Percentiles rank a stretch among this genome's conserved stretches.
Conservation (phyloP, 2,329 filamentous ascomycete species). For the Aspergillus nomiae region DNA sequence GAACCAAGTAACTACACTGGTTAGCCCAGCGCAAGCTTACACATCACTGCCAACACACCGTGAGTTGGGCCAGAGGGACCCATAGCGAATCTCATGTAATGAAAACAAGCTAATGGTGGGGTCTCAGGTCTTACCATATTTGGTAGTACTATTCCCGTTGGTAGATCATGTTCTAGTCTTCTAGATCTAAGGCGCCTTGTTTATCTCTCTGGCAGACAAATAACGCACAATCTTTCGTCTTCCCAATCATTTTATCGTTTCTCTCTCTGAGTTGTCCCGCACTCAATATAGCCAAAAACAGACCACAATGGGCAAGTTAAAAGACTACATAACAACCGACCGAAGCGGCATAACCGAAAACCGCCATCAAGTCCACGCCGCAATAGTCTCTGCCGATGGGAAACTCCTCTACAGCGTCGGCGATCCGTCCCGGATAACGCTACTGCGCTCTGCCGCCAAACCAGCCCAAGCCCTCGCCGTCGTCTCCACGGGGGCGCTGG, state of each 20-base stretch:
- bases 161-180: too few species aligned
- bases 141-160: too few species aligned
- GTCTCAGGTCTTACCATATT: too few species aligned
- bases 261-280: too few species aligned
- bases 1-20: too few species aligned
- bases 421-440: slow-evolving; percentile 45
- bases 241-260: too few species aligned
- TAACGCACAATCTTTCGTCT: too few species aligned
- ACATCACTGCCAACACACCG: neutral
- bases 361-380: slow-evolving; percentile 47
- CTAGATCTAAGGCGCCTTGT: too few species aligned
- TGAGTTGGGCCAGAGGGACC: too few species aligned
- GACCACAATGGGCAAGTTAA: neutral
- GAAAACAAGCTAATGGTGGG: too few species aligned
- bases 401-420: slow-evolving; percentile 45
- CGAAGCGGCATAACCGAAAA: slow-evolving; percentile 45
- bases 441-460: slow-evolving; percentile 51
- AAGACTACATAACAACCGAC: neutral
- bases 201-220: too few species aligned
- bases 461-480: slow-evolving; percentile 50
- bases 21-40: neutral
- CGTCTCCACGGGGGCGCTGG: slow-evolving; percentile 44
- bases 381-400: slow-evolving; percentile 43
- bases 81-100: neutral
- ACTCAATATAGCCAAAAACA: neutral